Evolutionary conservation across 164 flowering plant species (phyloP).

Genomic region (Annona squamosa): DNA sequence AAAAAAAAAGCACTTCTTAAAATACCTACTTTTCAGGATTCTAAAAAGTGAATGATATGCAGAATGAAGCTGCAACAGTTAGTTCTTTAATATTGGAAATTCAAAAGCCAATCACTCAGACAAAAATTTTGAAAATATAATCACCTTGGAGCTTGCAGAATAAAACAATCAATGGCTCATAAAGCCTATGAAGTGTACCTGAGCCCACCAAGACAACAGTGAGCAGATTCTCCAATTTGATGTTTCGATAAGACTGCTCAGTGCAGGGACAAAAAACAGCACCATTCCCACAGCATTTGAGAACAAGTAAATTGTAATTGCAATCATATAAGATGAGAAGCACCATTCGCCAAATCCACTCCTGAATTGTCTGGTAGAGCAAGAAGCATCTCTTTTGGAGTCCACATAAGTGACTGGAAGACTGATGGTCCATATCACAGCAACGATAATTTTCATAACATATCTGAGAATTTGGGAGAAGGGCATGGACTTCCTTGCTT

Average conservation of each 20-base stretch:
- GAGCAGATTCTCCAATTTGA: conserved; percentile 48
- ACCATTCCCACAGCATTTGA: conserved; percentile 75
- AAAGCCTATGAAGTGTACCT: conserved; percentile 39
- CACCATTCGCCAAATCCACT: conserved; percentile 73
- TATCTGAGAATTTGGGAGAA: conserved; percentile 36
- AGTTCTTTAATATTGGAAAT: neutral
- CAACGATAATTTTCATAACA: conserved; percentile 48
- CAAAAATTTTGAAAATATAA: neutral
- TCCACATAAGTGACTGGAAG: conserved; percentile 68
- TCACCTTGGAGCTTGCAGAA: neutral
- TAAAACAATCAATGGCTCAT: neutral
- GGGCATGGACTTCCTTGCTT: conserved; percentile 63
- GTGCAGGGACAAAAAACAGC: conserved; percentile 77
- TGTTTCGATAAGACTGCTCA: conserved; percentile 72
- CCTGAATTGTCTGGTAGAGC: conserved; percentile 38
- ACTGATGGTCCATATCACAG: conserved; percentile 72
- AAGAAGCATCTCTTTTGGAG: conserved; percentile 55
- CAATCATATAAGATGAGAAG: conserved; percentile 75
- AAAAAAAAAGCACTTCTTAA: no score
- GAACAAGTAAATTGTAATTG: conserved; percentile 56
- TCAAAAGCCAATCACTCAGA: neutral
- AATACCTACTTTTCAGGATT: neutral
- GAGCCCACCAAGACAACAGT: conserved; percentile 73
- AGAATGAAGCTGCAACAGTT: neutral
- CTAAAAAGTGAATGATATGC: neutral